Conservation (phyloP, 148 eudicot genomes). For the Nepenthes gracilis region DNA sequence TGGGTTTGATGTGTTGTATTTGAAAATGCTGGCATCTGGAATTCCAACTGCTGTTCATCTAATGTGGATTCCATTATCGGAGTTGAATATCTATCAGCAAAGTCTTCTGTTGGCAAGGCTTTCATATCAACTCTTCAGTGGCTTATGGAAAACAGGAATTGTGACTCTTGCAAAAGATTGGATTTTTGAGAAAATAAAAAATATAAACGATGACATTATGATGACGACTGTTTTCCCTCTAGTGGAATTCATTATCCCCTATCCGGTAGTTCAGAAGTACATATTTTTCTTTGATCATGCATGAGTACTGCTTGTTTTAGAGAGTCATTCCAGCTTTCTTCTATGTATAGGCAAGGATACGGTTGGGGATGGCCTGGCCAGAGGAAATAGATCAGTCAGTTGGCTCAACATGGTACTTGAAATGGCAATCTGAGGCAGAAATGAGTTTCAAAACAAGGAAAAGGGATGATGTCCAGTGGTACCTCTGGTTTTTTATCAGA, state of each 20-base stretch:
- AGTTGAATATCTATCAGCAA: conserved; percentile 56
- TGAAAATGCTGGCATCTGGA: conserved; percentile 72
- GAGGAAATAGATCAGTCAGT: conserved; percentile 42
- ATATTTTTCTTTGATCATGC: conserved; percentile 2
- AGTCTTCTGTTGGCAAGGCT: conserved; percentile 33
- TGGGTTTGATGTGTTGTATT: conserved; percentile 80
- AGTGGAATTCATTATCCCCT: conserved; percentile 60
- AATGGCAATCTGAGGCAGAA: conserved; percentile 77
- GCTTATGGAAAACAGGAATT: conserved; percentile 34
- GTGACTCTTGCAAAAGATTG: conserved; percentile 30
- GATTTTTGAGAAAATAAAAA: conserved; percentile 27
- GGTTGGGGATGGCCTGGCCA: conserved; percentile 74
- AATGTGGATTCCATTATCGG: conserved; percentile 84
- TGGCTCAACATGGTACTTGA: conserved; percentile 67
- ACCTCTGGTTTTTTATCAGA: conserved; percentile 44
- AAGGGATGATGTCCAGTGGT: conserved; percentile 29
- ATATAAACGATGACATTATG: conserved; percentile 54
- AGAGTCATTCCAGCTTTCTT: conserved; percentile 12
- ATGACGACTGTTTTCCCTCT: conserved; percentile 59
- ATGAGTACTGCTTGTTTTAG: neutral
- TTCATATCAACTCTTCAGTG: conserved; percentile 20
- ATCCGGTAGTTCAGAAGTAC: conserved; percentile 29
- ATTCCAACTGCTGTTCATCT: conserved; percentile 70
- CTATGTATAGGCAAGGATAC: conserved; percentile 39
- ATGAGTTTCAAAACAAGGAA: conserved; percentile 41